Base-by-base conservation (phyloP, 1,284 basidiomycete genomes). In the Ustilago shanxiensis region DNA sequence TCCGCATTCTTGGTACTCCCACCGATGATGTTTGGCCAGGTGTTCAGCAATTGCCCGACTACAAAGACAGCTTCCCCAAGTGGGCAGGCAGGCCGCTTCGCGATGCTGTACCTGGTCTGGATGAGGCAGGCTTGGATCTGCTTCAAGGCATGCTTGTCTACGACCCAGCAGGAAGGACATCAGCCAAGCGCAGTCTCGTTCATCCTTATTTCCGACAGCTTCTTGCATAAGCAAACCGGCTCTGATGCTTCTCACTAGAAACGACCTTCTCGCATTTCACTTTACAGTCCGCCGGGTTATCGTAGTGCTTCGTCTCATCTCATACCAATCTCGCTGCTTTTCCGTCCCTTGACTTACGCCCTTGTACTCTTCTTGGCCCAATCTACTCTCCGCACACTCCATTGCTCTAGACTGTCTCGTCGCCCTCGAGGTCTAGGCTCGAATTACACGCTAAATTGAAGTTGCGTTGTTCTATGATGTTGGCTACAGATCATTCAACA, bases 51-150 rank as follows among this genome's bases (percentile, higher is more conserved):
- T 87, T 99, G 62, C 95, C 96, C 1, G 97, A 99, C 87, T 99
- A 97, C 89, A 99, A 99, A 88, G 87, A 93, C 4, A 92, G 95
- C 18, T 99, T 99, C 90, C 96, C 97, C 1, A 93, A 95, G 86
- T 99, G 97, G 97, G 89, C 90, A 14, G 90, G 87, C 35, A 68
- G 80, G 89, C 83, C 81, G 16, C 58, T 88, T 93, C 70, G 93
- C 92, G 86, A 90, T 89, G 60, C 77, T 7, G 60, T 79, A 24
- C 62, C 55, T 8, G 64, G 60, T 31, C 67, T 86, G 8, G 79
- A 83, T 62, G 75, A 72, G 3, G 61, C 64, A 14, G 84, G 84
- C 5, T 37, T 85, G 28, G 83, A 86, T 60, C 61, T 86, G 57
- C 63, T 86, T 18, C 69, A 80, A 93, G 91, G 90, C 90, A 93